phyloP scores from a whole-genome alignment of 176 grass and related monocot genomes.

The Cocos nucifera region DNA sequence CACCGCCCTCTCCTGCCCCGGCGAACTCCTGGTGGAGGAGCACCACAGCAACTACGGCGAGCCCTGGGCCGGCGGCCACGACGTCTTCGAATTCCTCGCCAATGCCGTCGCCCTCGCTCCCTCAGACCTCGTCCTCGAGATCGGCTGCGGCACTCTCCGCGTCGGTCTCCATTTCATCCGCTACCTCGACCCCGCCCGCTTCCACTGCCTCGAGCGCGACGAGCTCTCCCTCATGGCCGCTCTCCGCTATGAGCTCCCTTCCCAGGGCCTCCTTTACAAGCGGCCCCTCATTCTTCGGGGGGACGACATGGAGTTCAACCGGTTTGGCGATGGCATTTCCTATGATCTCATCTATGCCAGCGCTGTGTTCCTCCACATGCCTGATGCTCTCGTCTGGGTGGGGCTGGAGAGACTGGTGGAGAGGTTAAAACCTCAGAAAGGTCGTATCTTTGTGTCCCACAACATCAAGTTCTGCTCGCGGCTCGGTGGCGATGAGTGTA shows the following conservation, averaged over 20 bases:
- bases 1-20: conserved; percentile 56
- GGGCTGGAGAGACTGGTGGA: conserved; percentile 62
- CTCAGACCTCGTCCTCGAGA: conserved; percentile 60
- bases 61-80: conserved; percentile 76
- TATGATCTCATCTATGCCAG: conserved; percentile 96
- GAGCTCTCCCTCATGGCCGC: conserved; percentile 81
- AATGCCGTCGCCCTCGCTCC: conserved; percentile 36
- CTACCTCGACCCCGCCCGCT: conserved; percentile 52
- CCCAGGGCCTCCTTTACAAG: conserved; percentile 72
- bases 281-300: conserved; percentile 67
- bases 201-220: conserved; percentile 91
- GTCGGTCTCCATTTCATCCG: conserved; percentile 87
- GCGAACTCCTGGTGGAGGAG: conserved; percentile 85
- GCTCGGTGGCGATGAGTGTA: conserved; percentile 61
- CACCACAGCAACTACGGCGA: conserved; percentile 98
- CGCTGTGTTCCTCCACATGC: conserved; percentile 75
- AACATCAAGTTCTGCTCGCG: conserved; percentile 90
- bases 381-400: conserved; percentile 71
- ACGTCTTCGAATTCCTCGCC: conserved; percentile 81
- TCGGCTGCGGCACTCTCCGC: conserved; percentile 86
- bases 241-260: conserved; percentile 63
- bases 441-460: conserved; percentile 83
- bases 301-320: conserved; percentile 80
- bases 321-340: conserved; percentile 54
- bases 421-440: conserved; percentile 58